Percentiles rank a stretch among this genome's conserved stretches.
These are phyloP conservation scores for Metarhizium anisopliae DNA, from an alignment of 2,329 filamentous ascomycete species.

Conservation along the genomic window DNA sequence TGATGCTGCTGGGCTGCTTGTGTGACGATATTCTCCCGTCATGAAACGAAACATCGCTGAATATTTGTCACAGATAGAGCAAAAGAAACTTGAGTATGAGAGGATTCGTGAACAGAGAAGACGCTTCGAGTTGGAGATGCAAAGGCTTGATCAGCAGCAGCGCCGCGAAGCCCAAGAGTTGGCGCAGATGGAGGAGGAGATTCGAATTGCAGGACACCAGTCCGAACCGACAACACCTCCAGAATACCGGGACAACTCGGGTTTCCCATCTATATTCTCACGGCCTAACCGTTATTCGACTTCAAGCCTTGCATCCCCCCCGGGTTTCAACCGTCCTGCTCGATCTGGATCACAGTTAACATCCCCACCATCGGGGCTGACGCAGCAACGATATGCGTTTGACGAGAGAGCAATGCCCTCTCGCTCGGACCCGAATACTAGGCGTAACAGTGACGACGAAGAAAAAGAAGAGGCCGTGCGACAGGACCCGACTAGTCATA, in stretches of 20 bases:
- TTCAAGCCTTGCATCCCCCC: slow-evolving; percentile 76
- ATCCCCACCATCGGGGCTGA: slow-evolving; percentile 61
- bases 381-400: slow-evolving; percentile 49
- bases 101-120: slow-evolving; percentile 81
- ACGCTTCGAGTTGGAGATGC: slow-evolving; percentile 87
- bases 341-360: slow-evolving; percentile 73
- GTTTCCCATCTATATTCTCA: slow-evolving; percentile 72
- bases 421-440: slow-evolving; percentile 76
- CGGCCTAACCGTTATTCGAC: slow-evolving; percentile 83
- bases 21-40: background rate
- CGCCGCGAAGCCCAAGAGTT: slow-evolving; percentile 76
- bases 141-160: slow-evolving; percentile 77
- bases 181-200: slow-evolving; percentile 71
- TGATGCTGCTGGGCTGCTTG: background rate
- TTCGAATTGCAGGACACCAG: slow-evolving; percentile 60
- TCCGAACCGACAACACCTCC: slow-evolving; percentile 95
- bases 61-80: slow-evolving; percentile 61
- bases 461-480: slow-evolving; percentile 71
- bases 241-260: slow-evolving; percentile 68
- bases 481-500: slow-evolving; percentile 60
- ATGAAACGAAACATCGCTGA: background rate
- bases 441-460: slow-evolving; percentile 85
- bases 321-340: slow-evolving; percentile 63
- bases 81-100: slow-evolving; percentile 90
- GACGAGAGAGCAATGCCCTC: slow-evolving; percentile 50